These are phyloP conservation scores for Phytophthora capsici DNA, from an alignment of 352 stramenopile species.

Conservation along the genomic window DNA sequence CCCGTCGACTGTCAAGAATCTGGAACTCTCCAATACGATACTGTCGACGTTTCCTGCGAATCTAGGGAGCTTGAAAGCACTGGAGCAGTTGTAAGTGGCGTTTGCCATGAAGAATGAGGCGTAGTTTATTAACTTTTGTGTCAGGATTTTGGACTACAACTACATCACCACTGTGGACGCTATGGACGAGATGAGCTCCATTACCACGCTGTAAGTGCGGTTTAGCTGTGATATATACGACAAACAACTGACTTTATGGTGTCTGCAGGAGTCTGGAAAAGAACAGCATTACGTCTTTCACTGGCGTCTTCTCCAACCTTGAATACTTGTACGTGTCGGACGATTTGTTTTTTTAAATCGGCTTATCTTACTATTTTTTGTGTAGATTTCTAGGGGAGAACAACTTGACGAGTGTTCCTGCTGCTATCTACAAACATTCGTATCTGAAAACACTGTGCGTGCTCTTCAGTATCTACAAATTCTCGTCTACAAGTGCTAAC, in stretches of 20 bases:
- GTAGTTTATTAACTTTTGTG: slow-evolving; percentile 3
- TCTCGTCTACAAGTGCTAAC: background rate
- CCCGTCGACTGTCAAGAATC: slow-evolving; percentile 24
- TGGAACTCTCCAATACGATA: slow-evolving; percentile 39
- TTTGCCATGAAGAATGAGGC: too few species aligned
- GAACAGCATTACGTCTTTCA: slow-evolving; percentile 60
- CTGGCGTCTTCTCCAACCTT: slow-evolving; percentile 51
- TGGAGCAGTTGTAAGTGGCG: slow-evolving; percentile 6
- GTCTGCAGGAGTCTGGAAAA: slow-evolving; percentile 44
- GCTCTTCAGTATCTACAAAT: background rate
- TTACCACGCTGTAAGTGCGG: slow-evolving; percentile 30
- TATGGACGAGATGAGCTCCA: slow-evolving; percentile 28
- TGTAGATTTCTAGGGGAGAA: slow-evolving; percentile 54
- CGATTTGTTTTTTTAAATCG: background rate
- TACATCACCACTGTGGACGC: slow-evolving; percentile 33
- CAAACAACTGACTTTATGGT: background rate
- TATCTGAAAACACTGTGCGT: slow-evolving; percentile 48
- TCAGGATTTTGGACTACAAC: slow-evolving; percentile 30
- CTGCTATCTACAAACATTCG: slow-evolving; percentile 51
- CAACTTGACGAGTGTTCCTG: slow-evolving; percentile 51
- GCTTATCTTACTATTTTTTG: background rate
- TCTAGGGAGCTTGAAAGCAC: background rate
- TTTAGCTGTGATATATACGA: background rate
- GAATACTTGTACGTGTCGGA: slow-evolving; percentile 43
- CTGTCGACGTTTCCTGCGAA: slow-evolving; percentile 28